Conservation (phyloP, 2,329 filamentous ascomycete genomes). For the Cercospora sojina region DNA sequence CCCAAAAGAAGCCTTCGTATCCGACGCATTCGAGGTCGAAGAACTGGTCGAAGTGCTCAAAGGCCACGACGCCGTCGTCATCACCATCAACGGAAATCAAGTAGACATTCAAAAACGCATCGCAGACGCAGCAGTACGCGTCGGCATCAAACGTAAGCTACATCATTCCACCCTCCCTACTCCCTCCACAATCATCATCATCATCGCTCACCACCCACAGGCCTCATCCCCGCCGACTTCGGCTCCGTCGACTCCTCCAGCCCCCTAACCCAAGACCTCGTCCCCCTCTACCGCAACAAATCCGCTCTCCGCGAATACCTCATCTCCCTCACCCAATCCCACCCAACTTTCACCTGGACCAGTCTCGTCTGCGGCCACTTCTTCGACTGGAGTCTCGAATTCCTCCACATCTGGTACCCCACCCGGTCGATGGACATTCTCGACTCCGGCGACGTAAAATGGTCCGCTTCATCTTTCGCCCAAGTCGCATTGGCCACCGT, state of each 20-base stretch:
- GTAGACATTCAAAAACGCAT: constrained; percentile 51
- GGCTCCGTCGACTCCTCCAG: constrained; percentile 44
- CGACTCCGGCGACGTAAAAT: constrained; percentile 56
- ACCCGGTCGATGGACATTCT: constrained; percentile 55
- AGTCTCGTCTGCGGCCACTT: constrained; percentile 59
- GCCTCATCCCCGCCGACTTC: constrained; percentile 62
- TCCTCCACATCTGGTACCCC: constrained; percentile 54
- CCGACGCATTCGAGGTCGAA: constrained; percentile 50
- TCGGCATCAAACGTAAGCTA: constrained; percentile 58
- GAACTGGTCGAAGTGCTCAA: constrained; percentile 54
- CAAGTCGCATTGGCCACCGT: constrained; percentile 55
- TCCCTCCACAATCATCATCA: neutral
- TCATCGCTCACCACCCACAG: constrained; percentile 1
- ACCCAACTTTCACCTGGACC: constrained; percentile 57
- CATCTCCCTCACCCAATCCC: constrained; percentile 40
- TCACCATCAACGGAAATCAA: constrained; percentile 45
- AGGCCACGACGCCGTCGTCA: constrained; percentile 59
- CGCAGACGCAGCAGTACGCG: constrained; percentile 59
- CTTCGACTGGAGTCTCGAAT: constrained; percentile 61
- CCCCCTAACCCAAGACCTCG: constrained; percentile 39
- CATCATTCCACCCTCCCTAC: too few species aligned
- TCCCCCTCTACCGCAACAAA: constrained; percentile 57
- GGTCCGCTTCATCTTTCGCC: constrained; percentile 53
- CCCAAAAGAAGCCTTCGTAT: constrained; percentile 40
- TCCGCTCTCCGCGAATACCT: constrained; percentile 53